Evolutionary conservation across 106 monocot genomes (phyloP), one percentile per base, ranked within the genome.

Genomic region (Dioscorea dumetorum): DNA sequence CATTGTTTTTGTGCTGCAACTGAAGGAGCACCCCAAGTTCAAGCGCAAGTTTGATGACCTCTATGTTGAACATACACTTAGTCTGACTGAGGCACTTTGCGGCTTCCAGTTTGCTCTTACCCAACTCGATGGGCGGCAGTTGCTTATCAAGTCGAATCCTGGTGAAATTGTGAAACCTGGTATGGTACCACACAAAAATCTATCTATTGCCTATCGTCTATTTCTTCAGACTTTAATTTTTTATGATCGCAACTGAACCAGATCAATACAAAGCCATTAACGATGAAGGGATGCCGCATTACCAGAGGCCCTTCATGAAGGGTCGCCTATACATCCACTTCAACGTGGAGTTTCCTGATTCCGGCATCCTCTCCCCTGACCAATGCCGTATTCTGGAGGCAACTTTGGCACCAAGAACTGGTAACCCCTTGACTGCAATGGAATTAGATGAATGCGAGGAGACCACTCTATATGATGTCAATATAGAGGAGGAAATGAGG

Each of bases 241-340:
- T 67, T 22, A 5, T 71, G 31, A 21, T 61, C 14, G 33, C 49
- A 41, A 0, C 18, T 50, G 20, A 21, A 53, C 21, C 66, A 88
- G 88, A 72, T 54, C 84, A 84, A 74, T 60, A 82, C 50, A 88
- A 88, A 59, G 81, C 84, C 24, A 79, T 88, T 13, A 77, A 85
- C 32, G 84, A 88, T 13, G 88, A 88, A 62, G 88, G 88, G 10
- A 88, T 88, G 84, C 84, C 88, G 0, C 81, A 88, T 19, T 63
- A 85, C 33, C 62, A 70, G 67, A 71, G 84, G 48, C 81, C 84
- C 10, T 82, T 85, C 71, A 76, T 82, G 81, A 88, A 77, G 51
- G 88, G 88, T 10, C 76, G 76, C 28, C 79, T 88, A n/a, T 88
- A 79, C 67, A 74, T 88, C 67, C 69, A 82, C 22, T 88, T 84